Evolutionary conservation across 164 flowering plant genomes (phyloP), one percentile per base, ranked within the genome.

Genomic region (Houttuynia cordata): DNA sequence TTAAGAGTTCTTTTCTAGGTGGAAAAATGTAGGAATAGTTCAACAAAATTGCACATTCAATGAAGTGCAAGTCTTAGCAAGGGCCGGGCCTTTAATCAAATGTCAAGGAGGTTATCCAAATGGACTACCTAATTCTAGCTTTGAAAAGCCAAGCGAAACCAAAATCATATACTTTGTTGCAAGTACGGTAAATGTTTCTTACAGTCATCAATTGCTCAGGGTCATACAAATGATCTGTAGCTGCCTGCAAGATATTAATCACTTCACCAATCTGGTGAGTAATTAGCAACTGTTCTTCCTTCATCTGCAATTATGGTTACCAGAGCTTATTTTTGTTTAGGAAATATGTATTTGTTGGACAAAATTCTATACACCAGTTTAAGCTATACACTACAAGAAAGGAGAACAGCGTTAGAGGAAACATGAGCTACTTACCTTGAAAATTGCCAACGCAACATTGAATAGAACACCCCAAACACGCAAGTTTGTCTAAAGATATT

Each of bases 401-500:
- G 37, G 12, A 17, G 49, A 12, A 45, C 8, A 14, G 17, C 13
- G 12, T 12, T 17, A 12, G 17, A 45, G 8, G 49, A 12, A 8
- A 34, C 21, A 57, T 23, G 40, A 18, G 17, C 22, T 39, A 57
- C 8, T 63, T n/a, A 87, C 98, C 97, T 76, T 90, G 72, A 93
- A 90, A 65, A 93, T 80, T 6, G 92, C 96, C 78, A 90, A 73
- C 64, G 98, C 98, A 45, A 86, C 88, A 25, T 81, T 79, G 80
- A 93, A 93, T 62, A 93, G 94, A 62, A 93, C 83, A 79, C 87
- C 98, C 98, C 98, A 93, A 45, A 90, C 91, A 45, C 98, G 73
- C 80, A 93, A 65, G 24, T 97, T 82, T 54, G 99, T 93, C 96
- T 93, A 76, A 30, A 71, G 70, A 61, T n/a, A 53, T 18, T 0